phyloP scores from a whole-genome alignment of 176 grass and related monocot genomes.

The Bromus sterilis region DNA sequence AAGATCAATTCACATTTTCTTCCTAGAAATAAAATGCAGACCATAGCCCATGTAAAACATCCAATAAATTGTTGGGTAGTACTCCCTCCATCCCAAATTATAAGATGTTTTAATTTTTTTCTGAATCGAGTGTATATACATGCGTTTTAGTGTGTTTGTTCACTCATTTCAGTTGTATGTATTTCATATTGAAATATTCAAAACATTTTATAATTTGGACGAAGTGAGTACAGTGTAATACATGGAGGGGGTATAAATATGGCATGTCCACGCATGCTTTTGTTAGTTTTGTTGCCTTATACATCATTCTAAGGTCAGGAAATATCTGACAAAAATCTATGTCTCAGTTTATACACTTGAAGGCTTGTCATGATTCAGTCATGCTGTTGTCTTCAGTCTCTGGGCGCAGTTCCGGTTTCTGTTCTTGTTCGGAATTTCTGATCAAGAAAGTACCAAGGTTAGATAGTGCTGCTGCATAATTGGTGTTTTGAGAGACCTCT shows the following conservation, averaged over 20 bases:
- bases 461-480: not conserved
- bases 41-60: not conserved
- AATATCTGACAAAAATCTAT: constrained; percentile 20
- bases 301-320: constrained; percentile 20
- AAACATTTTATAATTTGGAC: too few relatives aligned
- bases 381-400: not conserved
- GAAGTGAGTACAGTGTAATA: not conserved
- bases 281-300: constrained; percentile 20
- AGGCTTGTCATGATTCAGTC: constrained; percentile 22
- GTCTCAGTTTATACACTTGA: constrained; percentile 17
- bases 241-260: constrained; percentile 1
- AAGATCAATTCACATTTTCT: not conserved
- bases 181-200: too few relatives aligned
- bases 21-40: too few relatives aligned
- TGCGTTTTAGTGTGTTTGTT: too few relatives aligned
- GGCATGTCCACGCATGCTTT: not conserved
- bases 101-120: too few relatives aligned
- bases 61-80: too few relatives aligned
- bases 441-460: constrained; percentile 8
- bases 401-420: not conserved
- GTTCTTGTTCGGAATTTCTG: constrained; percentile 29
- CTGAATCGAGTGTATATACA: too few relatives aligned
- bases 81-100: too few relatives aligned
- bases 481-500: not conserved
- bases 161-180: too few relatives aligned